Base-by-base conservation (phyloP, 129 eudicot species). In the sunflower (Helianthus annuus) region DNA sequence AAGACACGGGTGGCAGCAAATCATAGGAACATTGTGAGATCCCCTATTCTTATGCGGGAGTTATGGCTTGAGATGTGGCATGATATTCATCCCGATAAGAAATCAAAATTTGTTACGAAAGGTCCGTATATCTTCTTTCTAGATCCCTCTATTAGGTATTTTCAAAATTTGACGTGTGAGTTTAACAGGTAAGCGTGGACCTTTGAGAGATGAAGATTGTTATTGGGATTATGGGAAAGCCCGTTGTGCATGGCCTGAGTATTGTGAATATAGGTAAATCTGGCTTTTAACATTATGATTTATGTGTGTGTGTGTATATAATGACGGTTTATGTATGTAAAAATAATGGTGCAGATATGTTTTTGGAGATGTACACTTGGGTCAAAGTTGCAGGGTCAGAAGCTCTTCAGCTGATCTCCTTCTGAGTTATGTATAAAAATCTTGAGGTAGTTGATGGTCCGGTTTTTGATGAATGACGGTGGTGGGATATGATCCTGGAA, bases 51-150 rank as follows among this genome's bases (percentile, higher is more conserved):
- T n/a, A 93, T 93, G 96, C 86, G 98, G 76, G 98, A 93, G 80
- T 80, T 93, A 65, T 89, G 98, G 98, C 98, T 93, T 64, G 98
- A 93, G 86, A 87, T 89, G 90, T 93, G 98, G 97, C 96, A 93
- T 80, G 98, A 93, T 80, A 89, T 80, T 75, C 98, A 93, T 80
- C 97, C 98, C 0, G 87, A 89, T 74, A 91, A 86, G 78, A 85
- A 77, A 75, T 78, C 88, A 29, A 85, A 92, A 36, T 92, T 92
- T 83, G 98, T 92, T 67, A 89, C 96, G 14, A 92, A 92, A 85
- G 96, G 98, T 89, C 7, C 13, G 32, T 63, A 27, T 66, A 59
- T 2, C 24, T 17, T 42, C 36, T 69, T 59, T 69, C 36, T 68
- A 13, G 29, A 19, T 22, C 15, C 68, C 15, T 77, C 15, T 77